Evolutionary conservation across 2,329 filamentous ascomycete species (phyloP), one percentile per base, ranked within the genome.

Genomic region (Tolypocladium inflatum): DNA sequence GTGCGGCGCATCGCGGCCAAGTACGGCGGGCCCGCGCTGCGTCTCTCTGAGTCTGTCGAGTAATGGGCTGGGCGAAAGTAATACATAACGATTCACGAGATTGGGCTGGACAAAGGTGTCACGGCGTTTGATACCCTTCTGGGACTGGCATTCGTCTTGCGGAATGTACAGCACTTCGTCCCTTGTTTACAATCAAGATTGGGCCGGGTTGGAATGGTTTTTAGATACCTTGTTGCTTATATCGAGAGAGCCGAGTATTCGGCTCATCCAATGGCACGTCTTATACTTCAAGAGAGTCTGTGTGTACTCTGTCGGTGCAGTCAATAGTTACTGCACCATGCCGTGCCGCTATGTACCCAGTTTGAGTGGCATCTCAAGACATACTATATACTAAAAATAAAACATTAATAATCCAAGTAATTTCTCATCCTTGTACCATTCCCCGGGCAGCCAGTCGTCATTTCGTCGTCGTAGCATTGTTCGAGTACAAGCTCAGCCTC

Each of bases 401-500:
- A 35, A 35, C 30, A 35, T 35, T 13, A 21, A 3, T 15, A 15
- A 4, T 35, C 30, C 30, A 21, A 35, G 10, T 15, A 21, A 23
- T 45, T 17, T 21, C 30, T 51, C 30, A 13, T 11, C 7, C 30
- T 21, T 0, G 6, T 11, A 8, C 26, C 30, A 51, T n/a, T 5
- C 19, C 19, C 26, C 30, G 9, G 30, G 30, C 19, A n/a, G 17
- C 17, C 10, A 37, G 38, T 30, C 39, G 37, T 7, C 35, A 35
- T 19, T 11, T 8, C 30, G 48, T 21, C 30, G 30, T 21, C 17
- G 56, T 55, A 4, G 53, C 55, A 37, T 55, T 57, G 51, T 55
- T 59, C 26, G 52, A 57, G 39, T 75, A 75, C 57, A 74, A 23
- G 41, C 67, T 73, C 52, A 75, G 59, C 57, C 64, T 66, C 0